Conservation (phyloP, 177 flowering plant genomes). For the Vitis hybrid region DNA sequence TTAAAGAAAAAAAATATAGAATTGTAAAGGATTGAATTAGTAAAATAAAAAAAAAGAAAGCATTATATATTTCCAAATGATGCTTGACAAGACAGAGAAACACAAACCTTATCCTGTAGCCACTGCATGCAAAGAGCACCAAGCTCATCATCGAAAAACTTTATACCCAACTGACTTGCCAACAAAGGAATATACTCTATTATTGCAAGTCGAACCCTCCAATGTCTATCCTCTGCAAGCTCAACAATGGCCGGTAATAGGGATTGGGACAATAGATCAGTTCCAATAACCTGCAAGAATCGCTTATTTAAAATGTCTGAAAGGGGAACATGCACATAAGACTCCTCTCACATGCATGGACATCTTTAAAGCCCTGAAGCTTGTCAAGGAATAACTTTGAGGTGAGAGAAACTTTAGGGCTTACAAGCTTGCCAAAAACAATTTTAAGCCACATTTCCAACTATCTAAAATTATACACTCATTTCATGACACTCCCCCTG, state of each 20-base stretch:
- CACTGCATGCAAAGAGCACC: slow-evolving; percentile 97
- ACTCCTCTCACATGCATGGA: not conserved
- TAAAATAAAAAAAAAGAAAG: not conserved
- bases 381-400: not conserved
- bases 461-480: not conserved
- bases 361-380: not conserved
- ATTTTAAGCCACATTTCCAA: not conserved
- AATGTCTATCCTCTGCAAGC: slow-evolving; percentile 91
- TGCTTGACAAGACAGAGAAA: slow-evolving; percentile 4
- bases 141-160: slow-evolving; percentile 88
- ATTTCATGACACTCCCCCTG: not conserved
- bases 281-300: slow-evolving; percentile 82
- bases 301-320: not conserved
- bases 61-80: not conserved
- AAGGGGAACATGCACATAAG: not conserved
- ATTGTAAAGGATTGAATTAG: too few relatives aligned
- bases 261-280: slow-evolving; percentile 82
- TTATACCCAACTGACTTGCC: slow-evolving; percentile 91
- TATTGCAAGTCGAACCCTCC: slow-evolving; percentile 92
- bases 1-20: too few relatives aligned
- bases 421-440: not conserved
- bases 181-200: slow-evolving; percentile 85
- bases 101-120: slow-evolving; percentile 83
- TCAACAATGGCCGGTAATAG: slow-evolving; percentile 87
- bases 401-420: not conserved